phyloP scores from a whole-genome alignment of 2,329 filamentous ascomycete species.

The Rutstroemia sp. region DNA sequence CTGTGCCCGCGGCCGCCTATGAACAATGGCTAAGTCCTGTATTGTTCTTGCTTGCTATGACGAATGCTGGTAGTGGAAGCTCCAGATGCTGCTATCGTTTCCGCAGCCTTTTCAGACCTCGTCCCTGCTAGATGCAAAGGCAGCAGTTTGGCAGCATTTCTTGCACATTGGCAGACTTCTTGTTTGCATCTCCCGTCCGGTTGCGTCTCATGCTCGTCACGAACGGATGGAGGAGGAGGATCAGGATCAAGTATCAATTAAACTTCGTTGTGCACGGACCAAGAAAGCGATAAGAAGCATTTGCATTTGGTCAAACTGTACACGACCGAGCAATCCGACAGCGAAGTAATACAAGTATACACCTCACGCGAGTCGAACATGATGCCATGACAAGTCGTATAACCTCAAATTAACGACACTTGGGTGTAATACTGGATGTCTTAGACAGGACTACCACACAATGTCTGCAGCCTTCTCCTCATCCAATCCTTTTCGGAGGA shows the following conservation, averaged over 20 bases:
- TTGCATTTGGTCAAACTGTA: not conserved
- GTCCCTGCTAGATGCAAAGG: too few relatives aligned
- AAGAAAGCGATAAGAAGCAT: not conserved
- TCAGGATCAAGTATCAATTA: not conserved
- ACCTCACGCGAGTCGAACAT: too few relatives aligned
- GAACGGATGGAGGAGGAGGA: too few relatives aligned
- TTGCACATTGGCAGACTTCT: too few relatives aligned
- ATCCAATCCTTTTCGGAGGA: slow-evolving; percentile 31
- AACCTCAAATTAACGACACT: slow-evolving; percentile 2
- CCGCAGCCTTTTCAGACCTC: too few relatives aligned
- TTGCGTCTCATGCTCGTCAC: not conserved
- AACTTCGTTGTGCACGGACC: not conserved
- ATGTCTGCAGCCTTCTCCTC: slow-evolving; percentile 26
- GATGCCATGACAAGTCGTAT: slow-evolving; percentile 5
- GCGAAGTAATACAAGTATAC: not conserved
- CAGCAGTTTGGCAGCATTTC: too few relatives aligned
- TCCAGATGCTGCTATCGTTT: too few relatives aligned
- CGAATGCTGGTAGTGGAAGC: too few relatives aligned
- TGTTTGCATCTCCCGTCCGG: too few relatives aligned
- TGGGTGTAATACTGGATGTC: slow-evolving; percentile 12
- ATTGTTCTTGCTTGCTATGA: too few relatives aligned
- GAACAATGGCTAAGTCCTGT: too few relatives aligned
- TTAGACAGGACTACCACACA: slow-evolving; percentile 8
- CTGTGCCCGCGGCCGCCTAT: too few relatives aligned
- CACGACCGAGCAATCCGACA: slow-evolving; percentile 9